A percentile compares a stretch with the other conserved stretches of the same genome.
These are phyloP conservation scores for Mucor irregularis DNA, from an alignment of 371 early-diverging fungal species.

Conservation along the genomic window DNA sequence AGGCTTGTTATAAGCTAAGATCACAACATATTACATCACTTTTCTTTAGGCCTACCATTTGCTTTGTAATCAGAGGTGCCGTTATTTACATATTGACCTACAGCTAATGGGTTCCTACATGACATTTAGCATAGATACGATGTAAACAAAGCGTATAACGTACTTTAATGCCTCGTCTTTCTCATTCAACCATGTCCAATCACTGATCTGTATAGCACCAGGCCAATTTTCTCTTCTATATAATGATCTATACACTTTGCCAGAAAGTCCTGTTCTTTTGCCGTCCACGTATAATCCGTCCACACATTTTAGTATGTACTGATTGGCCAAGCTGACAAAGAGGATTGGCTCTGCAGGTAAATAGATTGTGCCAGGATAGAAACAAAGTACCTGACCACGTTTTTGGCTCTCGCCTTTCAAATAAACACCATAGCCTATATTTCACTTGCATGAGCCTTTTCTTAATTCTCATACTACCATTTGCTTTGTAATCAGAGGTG, in stretches of 20 bases:
- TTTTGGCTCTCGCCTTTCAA: slow-evolving; percentile 23
- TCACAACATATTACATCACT: too few species aligned
- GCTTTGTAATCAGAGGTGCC: slow-evolving; percentile 32
- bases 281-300: slow-evolving; percentile 62
- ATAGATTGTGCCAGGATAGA: slow-evolving; percentile 54
- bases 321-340: slow-evolving; percentile 52
- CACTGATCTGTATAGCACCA: slow-evolving; percentile 53
- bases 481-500: slow-evolving; percentile 31
- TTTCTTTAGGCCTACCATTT: slow-evolving; percentile 35
- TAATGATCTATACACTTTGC: slow-evolving; percentile 41
- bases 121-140: neutral
- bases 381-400: slow-evolving; percentile 25
- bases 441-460: neutral
- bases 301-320: slow-evolving; percentile 56
- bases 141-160: neutral
- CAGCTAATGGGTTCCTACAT: slow-evolving; percentile 50
- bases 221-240: slow-evolving; percentile 59
- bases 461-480: slow-evolving; percentile 30
- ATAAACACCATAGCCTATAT: slow-evolving; percentile 28
- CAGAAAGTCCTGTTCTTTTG: slow-evolving; percentile 49
- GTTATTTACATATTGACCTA: slow-evolving; percentile 62
- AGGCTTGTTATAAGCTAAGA: too few species aligned
- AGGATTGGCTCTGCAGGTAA: slow-evolving; percentile 54
- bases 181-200: slow-evolving; percentile 49
- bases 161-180: slow-evolving; percentile 5